Evolutionary conservation across 768 basidiomycete species (phyloP).

Genomic region (Clitopilus hobsonii): DNA sequence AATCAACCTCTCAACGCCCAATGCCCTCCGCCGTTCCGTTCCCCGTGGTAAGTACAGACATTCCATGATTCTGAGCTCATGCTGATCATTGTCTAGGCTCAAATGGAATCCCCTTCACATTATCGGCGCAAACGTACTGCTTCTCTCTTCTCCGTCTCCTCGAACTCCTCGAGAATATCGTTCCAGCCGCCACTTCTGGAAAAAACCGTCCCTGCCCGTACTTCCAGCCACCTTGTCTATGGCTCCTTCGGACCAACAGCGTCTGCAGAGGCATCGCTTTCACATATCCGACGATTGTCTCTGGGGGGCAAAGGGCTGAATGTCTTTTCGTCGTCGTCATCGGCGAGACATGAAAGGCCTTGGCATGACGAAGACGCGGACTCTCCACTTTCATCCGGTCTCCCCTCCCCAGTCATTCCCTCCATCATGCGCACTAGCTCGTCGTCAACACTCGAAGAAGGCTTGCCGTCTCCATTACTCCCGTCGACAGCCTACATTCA

Average conservation of each 20-base stretch:
- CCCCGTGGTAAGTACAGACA: background rate
- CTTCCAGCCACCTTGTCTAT: constrained; percentile 9
- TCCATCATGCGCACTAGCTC: constrained; percentile 41
- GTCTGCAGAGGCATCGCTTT: constrained; percentile 12
- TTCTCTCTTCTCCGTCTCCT: constrained; percentile 12
- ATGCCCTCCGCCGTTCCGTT: background rate
- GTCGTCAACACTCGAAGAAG: constrained; percentile 11
- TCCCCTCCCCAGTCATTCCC: constrained; percentile 16
- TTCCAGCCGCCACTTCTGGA: constrained; percentile 9
- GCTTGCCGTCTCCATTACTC: constrained; percentile 10
- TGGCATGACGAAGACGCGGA: constrained; percentile 12
- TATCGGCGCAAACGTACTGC: constrained; percentile 12
- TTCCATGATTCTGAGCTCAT: background rate
- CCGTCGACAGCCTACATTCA: constrained; percentile 13
- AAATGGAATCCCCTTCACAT: constrained; percentile 2
- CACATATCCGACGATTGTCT: constrained; percentile 5
- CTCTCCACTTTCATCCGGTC: constrained; percentile 14
- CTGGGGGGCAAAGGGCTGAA: background rate
- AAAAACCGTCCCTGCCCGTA: constrained; percentile 7
- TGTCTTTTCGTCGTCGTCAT: constrained; percentile 1
- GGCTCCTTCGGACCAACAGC: constrained; percentile 18
- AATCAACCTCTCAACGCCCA: background rate
- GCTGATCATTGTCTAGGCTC: background rate
- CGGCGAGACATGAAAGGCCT: background rate
- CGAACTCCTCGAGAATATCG: constrained; percentile 13